A percentile compares a stretch with the other conserved stretches of the same genome.
Evolutionary conservation across 2,329 filamentous ascomycete species (phyloP).

Genomic region (Paracoccidioides brasiliensis): DNA sequence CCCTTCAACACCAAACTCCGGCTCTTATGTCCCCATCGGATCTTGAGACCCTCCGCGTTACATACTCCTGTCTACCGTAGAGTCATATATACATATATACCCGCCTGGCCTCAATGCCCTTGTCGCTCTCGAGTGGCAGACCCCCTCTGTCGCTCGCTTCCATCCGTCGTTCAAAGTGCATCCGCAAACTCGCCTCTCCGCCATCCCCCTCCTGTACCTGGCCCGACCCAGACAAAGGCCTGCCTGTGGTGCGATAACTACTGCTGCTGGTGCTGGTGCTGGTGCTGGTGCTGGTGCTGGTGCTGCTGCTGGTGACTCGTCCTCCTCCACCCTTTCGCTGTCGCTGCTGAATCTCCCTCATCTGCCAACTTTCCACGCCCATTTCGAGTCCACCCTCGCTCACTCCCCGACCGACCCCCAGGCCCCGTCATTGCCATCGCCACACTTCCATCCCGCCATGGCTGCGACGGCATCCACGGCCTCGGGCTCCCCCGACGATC

Average conservation of each 20-base stretch:
- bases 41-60: constrained; percentile 17
- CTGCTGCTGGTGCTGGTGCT: too few relatives aligned
- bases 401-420: constrained; percentile 3
- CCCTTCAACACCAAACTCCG: constrained; percentile 6
- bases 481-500: constrained; percentile 17
- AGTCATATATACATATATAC: too few relatives aligned
- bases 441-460: constrained; percentile 8
- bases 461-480: constrained; percentile 1
- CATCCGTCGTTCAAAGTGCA: constrained; percentile 16
- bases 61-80: too few relatives aligned
- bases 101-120: neutral
- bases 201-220: constrained; percentile 14
- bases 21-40: constrained; percentile 9
- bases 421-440: neutral
- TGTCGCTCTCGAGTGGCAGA: constrained; percentile 15
- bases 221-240: constrained; percentile 18
- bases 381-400: constrained; percentile 9
- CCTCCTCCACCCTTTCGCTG: constrained; percentile 5
- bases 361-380: constrained; percentile 2
- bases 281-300: neutral
- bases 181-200: constrained; percentile 13
- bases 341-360: neutral
- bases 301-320: constrained; percentile 5
- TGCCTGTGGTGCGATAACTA: constrained; percentile 8
- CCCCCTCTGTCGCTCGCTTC: constrained; percentile 13